Percentiles rank a stretch among this genome's conserved stretches.
Conservation (phyloP, 2,329 filamentous ascomycete species). For the Nigrospora osmanthi region DNA sequence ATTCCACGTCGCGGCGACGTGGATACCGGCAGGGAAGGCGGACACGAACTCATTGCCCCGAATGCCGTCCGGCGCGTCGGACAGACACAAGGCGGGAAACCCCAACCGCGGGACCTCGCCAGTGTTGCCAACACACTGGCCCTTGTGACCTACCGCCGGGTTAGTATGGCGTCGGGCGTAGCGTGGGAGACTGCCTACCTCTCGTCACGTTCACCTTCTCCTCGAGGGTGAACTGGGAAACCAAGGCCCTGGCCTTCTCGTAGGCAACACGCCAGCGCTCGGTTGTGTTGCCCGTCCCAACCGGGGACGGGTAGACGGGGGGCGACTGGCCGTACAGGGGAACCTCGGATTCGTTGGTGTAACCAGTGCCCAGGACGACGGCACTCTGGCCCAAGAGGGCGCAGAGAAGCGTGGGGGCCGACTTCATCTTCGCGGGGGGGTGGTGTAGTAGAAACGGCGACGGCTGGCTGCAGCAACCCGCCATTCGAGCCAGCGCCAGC, state of each 20-base stretch:
- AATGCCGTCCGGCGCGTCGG: slow-evolving; percentile 24
- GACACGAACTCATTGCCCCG: slow-evolving; percentile 34
- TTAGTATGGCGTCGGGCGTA: too few relatives aligned
- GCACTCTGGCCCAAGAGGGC: not conserved
- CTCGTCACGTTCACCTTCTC: slow-evolving; percentile 52
- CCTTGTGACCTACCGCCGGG: not conserved
- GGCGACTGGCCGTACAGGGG: slow-evolving; percentile 43
- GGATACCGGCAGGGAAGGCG: slow-evolving; percentile 48
- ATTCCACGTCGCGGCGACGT: slow-evolving; percentile 56
- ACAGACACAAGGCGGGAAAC: slow-evolving; percentile 34
- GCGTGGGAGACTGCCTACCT: not conserved
- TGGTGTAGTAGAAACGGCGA: too few relatives aligned
- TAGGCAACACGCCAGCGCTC: slow-evolving; percentile 56
- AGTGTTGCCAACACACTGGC: slow-evolving; percentile 37
- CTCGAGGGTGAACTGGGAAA: slow-evolving; percentile 62
- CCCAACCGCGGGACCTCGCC: slow-evolving; percentile 29
- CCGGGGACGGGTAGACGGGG: slow-evolving; percentile 45
- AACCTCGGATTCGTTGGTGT: slow-evolving; percentile 18
- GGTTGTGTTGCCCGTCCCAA: slow-evolving; percentile 43
- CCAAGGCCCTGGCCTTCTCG: slow-evolving; percentile 58
- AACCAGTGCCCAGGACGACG: not conserved
- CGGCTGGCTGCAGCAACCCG: too few relatives aligned
- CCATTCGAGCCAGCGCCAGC: too few relatives aligned
- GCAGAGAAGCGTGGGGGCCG: not conserved
- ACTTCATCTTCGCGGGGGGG: not conserved